Evolutionary conservation across 2,329 filamentous ascomycete species (phyloP).

Genomic region (Escovopsis sp.): DNA sequence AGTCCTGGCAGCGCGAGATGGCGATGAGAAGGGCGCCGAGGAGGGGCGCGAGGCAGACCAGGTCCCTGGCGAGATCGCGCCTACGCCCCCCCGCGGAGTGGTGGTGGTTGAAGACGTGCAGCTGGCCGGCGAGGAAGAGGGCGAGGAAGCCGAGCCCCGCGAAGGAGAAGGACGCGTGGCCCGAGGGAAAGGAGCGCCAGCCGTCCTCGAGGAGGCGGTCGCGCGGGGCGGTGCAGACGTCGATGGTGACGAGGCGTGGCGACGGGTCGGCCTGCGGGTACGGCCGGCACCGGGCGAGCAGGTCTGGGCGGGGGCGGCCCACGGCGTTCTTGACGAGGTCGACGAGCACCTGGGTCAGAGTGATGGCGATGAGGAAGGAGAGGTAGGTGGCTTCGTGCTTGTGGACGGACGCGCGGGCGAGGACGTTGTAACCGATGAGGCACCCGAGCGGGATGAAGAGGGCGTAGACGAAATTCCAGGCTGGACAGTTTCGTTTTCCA

Average conservation of each 20-base stretch:
- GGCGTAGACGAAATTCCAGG: slow-evolving; percentile 67
- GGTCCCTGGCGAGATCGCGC: slow-evolving; percentile 37
- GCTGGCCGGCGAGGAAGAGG: slow-evolving; percentile 53
- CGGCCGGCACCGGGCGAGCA: slow-evolving; percentile 67
- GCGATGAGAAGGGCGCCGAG: slow-evolving; percentile 52
- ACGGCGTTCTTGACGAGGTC: slow-evolving; percentile 84
- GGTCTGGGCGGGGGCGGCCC: slow-evolving; percentile 51
- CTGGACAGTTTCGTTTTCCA: slow-evolving; percentile 23
- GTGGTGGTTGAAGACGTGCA: slow-evolving; percentile 37
- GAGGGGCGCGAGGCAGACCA: slow-evolving; percentile 43
- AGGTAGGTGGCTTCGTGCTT: slow-evolving; percentile 79
- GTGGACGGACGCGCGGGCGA: slow-evolving; percentile 48
- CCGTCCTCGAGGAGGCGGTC: slow-evolving; percentile 63
- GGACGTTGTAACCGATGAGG: slow-evolving; percentile 49
- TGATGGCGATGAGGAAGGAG: slow-evolving; percentile 60
- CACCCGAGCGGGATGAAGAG: slow-evolving; percentile 53
- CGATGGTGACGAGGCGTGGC: slow-evolving; percentile 42
- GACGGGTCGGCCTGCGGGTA: slow-evolving; percentile 14
- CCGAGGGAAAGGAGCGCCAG: slow-evolving; percentile 70
- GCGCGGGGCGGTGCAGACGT: slow-evolving; percentile 57
- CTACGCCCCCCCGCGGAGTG: slow-evolving; percentile 20
- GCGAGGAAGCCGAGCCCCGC: slow-evolving; percentile 61
- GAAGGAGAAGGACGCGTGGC: slow-evolving; percentile 68
- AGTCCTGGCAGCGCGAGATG: slow-evolving; percentile 54
- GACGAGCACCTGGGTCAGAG: slow-evolving; percentile 69